Evolutionary conservation across 73 alveolate genomes (phyloP), one percentile per base, ranked within the genome.

Genomic region (Paramecium caudatum): DNA sequence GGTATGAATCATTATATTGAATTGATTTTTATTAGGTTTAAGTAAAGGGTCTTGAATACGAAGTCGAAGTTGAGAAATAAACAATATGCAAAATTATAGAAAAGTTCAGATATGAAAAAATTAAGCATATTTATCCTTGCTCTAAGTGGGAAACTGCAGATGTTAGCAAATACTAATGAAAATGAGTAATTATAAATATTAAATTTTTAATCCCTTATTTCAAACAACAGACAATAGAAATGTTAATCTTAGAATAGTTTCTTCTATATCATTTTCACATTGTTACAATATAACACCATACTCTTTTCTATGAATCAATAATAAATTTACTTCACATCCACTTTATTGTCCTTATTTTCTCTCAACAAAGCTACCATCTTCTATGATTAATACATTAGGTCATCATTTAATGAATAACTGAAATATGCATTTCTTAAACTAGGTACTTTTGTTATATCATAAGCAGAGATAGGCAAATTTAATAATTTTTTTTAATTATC

Each of bases 351-450:
- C 21, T 37, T 37, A 43, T 74, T 74, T 16, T 45, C 61, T 74
- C 88, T 74, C 70, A 74, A 74, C 21, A 74, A 41, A 10, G 88
- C 88, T 17, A 74, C 88, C 88, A 74, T 74, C 43, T 74, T 74
- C 27, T 74, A 45, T 3, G 88, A 27, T 45, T 74, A 25, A 16
- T 74, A 74, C 3, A 43, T 39, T 27, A 27, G 19, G n/a, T 74
- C 69, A 43, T 74, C 62, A 41, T 74, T 21, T n/a, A 37, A 41
- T 8, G 43, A 23, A 15, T 74, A 70, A 74, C 55, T 41, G 9
- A 74, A 36, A 27, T 15, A 45, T 5, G 88, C 55, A 17, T 43
- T 74, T 74, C 88, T 74, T 15, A 74, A 41, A 41, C 69, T 39
- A 1, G 88, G 88, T 4, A 74, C 68, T 45, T 17, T 74, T 10